These are phyloP conservation scores for Cryptococcus sp. DNA, from an alignment of 1,284 basidiomycete species.

Conservation along the genomic window DNA sequence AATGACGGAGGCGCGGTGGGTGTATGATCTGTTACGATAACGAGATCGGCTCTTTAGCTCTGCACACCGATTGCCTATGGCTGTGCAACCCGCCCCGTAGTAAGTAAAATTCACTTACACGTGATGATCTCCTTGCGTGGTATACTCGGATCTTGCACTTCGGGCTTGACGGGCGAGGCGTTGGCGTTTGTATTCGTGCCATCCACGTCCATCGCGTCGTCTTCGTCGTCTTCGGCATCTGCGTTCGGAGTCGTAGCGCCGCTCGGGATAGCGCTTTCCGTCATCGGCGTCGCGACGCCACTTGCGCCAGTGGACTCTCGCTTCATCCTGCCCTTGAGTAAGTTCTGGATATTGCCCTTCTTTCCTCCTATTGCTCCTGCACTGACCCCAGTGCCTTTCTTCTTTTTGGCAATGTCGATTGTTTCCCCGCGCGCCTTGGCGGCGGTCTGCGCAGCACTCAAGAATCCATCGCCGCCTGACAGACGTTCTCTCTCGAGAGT, in stretches of 20 bases:
- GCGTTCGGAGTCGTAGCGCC: conserved; percentile 32
- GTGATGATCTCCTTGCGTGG: conserved; percentile 47
- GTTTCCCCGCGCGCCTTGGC: conserved; percentile 41
- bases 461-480: conserved; percentile 46
- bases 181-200: not conserved
- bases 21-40: conserved; percentile 42
- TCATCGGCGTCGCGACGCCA: conserved; percentile 2
- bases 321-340: conserved; percentile 18
- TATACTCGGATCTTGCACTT: conserved; percentile 1
- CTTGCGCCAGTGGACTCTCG: conserved; percentile 11
- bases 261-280: conserved; percentile 14
- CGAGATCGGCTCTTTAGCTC: not conserved
- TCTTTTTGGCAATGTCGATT: conserved; percentile 45
- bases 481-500: conserved; percentile 47
- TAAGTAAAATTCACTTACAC: conserved; percentile 34
- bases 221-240: conserved; percentile 24
- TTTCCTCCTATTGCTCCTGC: conserved; percentile 3
- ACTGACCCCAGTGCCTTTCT: conserved; percentile 27
- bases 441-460: conserved; percentile 37
- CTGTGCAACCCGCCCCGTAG: not conserved
- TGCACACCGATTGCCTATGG: not conserved
- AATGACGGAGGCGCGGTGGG: conserved; percentile 51
- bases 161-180: too few species aligned
- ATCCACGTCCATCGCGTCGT: conserved; percentile 16
- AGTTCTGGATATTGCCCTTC: conserved; percentile 21